Percentiles rank a stretch among this genome's conserved stretches.
Conservation (phyloP, 768 basidiomycete genomes). For the Trametes cinnabarina region DNA sequence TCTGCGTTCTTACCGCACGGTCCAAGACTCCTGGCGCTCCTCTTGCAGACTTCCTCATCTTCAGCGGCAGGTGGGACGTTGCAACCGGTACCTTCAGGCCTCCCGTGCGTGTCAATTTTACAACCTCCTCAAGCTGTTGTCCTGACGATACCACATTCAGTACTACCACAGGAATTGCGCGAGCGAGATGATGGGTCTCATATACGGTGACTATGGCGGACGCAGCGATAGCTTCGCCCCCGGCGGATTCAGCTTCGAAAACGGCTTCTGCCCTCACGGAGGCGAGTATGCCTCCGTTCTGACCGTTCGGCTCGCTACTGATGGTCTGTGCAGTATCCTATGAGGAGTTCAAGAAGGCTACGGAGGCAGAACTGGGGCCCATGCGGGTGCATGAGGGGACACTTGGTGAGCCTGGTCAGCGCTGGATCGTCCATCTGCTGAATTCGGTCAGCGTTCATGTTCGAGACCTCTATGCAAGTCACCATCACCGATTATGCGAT, state of each 20-base stretch:
- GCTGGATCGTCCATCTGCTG: too few relatives aligned
- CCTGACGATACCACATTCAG: constrained; percentile 26
- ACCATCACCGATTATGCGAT: constrained; percentile 65
- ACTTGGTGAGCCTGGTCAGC: constrained; percentile 38
- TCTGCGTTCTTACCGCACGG: constrained; percentile 65
- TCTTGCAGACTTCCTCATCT: constrained; percentile 63
- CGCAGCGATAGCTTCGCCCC: constrained; percentile 61
- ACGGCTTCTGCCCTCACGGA: constrained; percentile 64
- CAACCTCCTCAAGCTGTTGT: not conserved
- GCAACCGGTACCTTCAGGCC: constrained; percentile 57
- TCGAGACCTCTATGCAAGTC: constrained; percentile 61
- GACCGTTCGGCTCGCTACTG: not conserved
- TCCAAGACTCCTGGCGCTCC: constrained; percentile 58
- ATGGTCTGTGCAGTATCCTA: constrained; percentile 44
- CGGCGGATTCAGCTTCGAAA: constrained; percentile 61
- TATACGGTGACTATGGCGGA: constrained; percentile 64
- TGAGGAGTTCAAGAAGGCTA: constrained; percentile 58
- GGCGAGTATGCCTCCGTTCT: constrained; percentile 36
- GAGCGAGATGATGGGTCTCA: constrained; percentile 63
- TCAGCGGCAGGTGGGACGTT: constrained; percentile 65
- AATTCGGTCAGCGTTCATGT: constrained; percentile 51
- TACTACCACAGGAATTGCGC: constrained; percentile 66
- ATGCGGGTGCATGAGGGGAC: constrained; percentile 52
- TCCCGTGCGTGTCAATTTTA: constrained; percentile 39
- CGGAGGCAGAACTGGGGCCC: constrained; percentile 50